These are phyloP conservation scores for Globisporangium emineosum DNA, from an alignment of 352 stramenopile species.

Conservation along the genomic window DNA sequence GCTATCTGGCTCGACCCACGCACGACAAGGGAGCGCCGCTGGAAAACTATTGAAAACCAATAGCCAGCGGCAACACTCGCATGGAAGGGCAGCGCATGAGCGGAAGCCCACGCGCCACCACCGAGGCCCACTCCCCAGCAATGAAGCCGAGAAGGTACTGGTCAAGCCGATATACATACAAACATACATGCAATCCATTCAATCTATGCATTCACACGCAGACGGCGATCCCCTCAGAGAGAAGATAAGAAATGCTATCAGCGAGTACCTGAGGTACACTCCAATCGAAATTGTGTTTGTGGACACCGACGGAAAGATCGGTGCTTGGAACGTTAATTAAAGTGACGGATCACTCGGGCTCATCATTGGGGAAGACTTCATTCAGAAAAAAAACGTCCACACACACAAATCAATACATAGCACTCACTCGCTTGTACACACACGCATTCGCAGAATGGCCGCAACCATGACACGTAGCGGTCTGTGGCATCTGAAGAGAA, in stretches of 20 bases:
- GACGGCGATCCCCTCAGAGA: constrained; percentile 54
- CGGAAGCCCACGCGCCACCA: constrained; percentile 11
- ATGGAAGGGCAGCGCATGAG: constrained; percentile 21
- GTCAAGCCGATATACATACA: constrained; percentile 23
- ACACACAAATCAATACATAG: background rate
- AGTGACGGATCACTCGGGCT: constrained; percentile 19
- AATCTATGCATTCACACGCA: constrained; percentile 9
- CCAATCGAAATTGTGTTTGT: constrained; percentile 27
- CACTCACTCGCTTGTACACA: background rate
- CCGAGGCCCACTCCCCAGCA: constrained; percentile 40
- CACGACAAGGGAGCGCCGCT: constrained; percentile 50
- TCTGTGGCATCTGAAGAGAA: background rate
- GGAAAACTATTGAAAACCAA: constrained; percentile 78
- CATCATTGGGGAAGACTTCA: constrained; percentile 35
- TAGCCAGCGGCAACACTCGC: constrained; percentile 68
- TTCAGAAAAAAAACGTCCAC: background rate
- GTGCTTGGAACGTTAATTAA: constrained; percentile 53
- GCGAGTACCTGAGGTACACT: constrained; percentile 67
- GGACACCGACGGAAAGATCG: constrained; percentile 27
- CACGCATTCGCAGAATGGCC: background rate
- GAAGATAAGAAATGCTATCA: constrained; percentile 74
- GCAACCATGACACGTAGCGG: background rate
- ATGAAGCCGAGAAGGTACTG: constrained; percentile 23
- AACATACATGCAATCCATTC: constrained; percentile 12
- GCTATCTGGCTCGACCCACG: constrained; percentile 40